Evolutionary conservation across 495 filamentous ascomycete genomes (phyloP).

Genomic region (Penicillium samsonianum): DNA sequence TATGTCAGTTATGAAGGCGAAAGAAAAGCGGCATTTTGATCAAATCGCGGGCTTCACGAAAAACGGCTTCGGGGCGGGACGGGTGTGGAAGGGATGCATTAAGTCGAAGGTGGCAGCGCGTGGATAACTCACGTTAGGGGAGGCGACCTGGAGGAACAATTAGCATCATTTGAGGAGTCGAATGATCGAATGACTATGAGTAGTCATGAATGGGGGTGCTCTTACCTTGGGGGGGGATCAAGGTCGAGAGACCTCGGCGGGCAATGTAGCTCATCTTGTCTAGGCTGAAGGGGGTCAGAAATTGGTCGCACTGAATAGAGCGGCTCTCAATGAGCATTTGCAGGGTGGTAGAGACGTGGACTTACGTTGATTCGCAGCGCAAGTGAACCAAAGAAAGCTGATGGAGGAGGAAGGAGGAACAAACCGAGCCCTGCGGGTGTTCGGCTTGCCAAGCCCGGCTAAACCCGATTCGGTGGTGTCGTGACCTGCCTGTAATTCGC

Average conservation of each 20-base stretch:
- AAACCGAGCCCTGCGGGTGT: conserved; percentile 42
- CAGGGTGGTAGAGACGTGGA: neutral
- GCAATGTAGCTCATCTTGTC: conserved; percentile 87
- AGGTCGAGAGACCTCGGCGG: conserved; percentile 89
- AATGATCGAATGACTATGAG: conserved; percentile 6
- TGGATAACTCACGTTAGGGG: conserved; percentile 74
- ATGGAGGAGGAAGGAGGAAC: conserved; percentile 35
- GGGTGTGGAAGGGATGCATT: conserved; percentile 20
- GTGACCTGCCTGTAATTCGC: conserved; percentile 42
- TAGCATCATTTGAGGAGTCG: conserved; percentile 28
- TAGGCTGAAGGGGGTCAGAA: conserved; percentile 39
- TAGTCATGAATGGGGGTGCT: conserved; percentile 15
- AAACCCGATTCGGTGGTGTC: conserved; percentile 43
- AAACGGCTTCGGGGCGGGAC: conserved; percentile 29
- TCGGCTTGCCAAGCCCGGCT: conserved; percentile 44
- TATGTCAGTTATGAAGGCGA: conserved; percentile 26
- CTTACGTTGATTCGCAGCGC: conserved; percentile 41
- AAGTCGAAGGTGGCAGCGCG: conserved; percentile 7
- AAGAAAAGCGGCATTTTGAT: conserved; percentile 5
- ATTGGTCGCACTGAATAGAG: conserved; percentile 21
- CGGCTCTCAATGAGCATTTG: conserved; percentile 3
- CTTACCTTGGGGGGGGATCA: conserved; percentile 97
- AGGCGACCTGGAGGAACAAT: conserved; percentile 65
- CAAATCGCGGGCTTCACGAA: conserved; percentile 18
- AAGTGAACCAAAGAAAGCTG: conserved; percentile 39